phyloP scores from a whole-genome alignment of 2,329 filamentous ascomycete species.

The Lasiodiplodia citricola region DNA sequence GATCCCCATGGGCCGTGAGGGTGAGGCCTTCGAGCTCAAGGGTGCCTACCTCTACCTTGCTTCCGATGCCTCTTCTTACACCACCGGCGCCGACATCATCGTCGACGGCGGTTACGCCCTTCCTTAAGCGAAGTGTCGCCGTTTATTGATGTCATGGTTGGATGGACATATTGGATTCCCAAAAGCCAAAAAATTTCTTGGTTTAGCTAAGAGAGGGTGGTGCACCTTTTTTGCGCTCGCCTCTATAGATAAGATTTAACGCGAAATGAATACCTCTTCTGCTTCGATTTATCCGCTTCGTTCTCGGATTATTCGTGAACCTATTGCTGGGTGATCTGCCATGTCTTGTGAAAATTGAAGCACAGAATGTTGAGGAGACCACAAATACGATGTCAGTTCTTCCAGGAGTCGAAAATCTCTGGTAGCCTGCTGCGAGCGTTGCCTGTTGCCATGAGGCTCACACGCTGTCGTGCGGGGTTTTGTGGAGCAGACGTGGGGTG shows the following conservation, averaged over 20 bases:
- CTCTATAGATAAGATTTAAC: constrained; percentile 21
- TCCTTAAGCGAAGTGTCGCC: constrained; percentile 4
- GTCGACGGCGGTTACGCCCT: constrained; percentile 27
- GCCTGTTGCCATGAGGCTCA: background rate
- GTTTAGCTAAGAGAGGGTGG: constrained; percentile 9
- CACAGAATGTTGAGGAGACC: too few species aligned
- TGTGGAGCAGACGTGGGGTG: background rate
- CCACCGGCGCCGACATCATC: constrained; percentile 54
- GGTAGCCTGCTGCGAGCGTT: background rate
- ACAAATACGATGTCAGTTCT: background rate
- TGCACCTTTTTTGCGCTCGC: constrained; percentile 14
- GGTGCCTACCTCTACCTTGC: constrained; percentile 82
- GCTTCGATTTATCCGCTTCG: background rate
- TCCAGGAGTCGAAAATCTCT: background rate
- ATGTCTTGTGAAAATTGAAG: background rate
- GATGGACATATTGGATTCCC: constrained; percentile 3
- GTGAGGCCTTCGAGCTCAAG: constrained; percentile 76
- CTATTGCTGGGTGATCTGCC: background rate
- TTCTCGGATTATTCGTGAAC: background rate
- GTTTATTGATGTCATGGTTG: constrained; percentile 4
- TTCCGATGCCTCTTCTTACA: constrained; percentile 82
- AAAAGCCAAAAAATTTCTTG: constrained; percentile 13
- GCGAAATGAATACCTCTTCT: constrained; percentile 19
- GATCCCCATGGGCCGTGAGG: constrained; percentile 81
- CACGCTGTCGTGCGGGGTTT: background rate